These are phyloP conservation scores for Populus hybrid DNA, from an alignment of 441 rosid species.

Conservation along the genomic window DNA sequence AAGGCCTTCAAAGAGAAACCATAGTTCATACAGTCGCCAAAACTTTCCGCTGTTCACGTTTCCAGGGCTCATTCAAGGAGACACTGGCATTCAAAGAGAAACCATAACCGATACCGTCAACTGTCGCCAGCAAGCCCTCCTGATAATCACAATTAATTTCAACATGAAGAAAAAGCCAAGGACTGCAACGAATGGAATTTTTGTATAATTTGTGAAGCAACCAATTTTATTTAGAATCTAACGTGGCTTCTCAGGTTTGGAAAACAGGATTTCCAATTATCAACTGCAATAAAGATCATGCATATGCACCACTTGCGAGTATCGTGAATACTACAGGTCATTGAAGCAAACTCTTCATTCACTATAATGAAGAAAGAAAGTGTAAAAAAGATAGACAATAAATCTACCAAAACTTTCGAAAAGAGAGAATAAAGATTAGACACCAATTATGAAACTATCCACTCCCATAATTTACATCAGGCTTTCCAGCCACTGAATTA, in stretches of 20 bases:
- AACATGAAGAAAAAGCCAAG: background rate
- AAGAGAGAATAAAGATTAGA: background rate
- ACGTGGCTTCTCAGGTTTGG: background rate
- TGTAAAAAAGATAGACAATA: conserved; percentile 21
- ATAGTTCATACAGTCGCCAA: background rate
- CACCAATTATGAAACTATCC: conserved; percentile 41
- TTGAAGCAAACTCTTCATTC: conserved; percentile 15
- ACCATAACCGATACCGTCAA: background rate
- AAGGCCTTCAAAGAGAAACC: background rate
- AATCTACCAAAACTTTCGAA: conserved; percentile 1
- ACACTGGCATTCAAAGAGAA: background rate
- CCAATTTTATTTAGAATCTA: background rate
- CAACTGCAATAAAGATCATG: background rate
- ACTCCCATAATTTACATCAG: conserved; percentile 75
- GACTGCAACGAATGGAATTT: background rate
- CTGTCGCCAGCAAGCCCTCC: background rate
- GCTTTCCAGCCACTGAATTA: conserved; percentile 46
- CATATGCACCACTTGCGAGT: background rate
- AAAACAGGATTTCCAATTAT: background rate
- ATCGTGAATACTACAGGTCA: background rate
- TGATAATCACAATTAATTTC: background rate
- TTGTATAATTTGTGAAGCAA: background rate
- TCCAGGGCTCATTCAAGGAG: background rate
- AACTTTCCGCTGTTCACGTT: background rate
- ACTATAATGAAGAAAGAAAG: conserved; percentile 12